Evolutionary conservation across 441 rosid genomes (phyloP), one percentile per base, ranked within the genome.

Genomic region (Gossypium trilobum): DNA sequence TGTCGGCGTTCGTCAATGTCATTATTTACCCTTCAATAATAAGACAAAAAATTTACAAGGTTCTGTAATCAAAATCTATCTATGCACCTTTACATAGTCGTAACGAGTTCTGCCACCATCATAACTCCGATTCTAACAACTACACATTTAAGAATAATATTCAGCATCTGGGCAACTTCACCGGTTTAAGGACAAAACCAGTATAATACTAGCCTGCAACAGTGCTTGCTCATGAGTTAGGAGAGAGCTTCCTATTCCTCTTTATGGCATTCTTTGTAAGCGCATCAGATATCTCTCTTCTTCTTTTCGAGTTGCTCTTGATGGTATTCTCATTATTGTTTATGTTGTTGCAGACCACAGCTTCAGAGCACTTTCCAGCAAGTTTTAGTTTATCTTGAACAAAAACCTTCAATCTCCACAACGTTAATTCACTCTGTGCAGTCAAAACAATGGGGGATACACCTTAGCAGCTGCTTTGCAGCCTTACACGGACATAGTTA

Each of bases 331-430:
- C 63, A 8, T 79, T 78, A 36, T 27, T 70, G 25, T 66, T 84
- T 62, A 79, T 82, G 76, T 83, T 82, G 72, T 72, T 82, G 16
- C 84, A 84, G 29, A 84, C 88, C 55, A 70, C 71, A 72, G 85
- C 85, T 14, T 80, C 84, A 9, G 82, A 78, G 79, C 78, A 77
- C 79, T 84, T 89, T 22, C 87, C 84, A 62, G 85, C 84, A 72
- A 63, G 86, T 86, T 86, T 88, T 52, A 93, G 68, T 17, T 91
- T 88, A 63, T 87, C 92, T 84, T 87, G 89, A 76, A 91, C 95
- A 29, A 91, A 93, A 82, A 86, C 85, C 75, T 90, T 95, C 70
- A 95, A 77, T 82, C 97, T 89, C 99, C 98, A 93, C 60, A 90
- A 82, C 7, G 97, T 91, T 22, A 88, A 82, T 70, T 91, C 97